Evolutionary conservation across 2,329 filamentous ascomycete species (phyloP).

Genomic region (Calycina marina): DNA sequence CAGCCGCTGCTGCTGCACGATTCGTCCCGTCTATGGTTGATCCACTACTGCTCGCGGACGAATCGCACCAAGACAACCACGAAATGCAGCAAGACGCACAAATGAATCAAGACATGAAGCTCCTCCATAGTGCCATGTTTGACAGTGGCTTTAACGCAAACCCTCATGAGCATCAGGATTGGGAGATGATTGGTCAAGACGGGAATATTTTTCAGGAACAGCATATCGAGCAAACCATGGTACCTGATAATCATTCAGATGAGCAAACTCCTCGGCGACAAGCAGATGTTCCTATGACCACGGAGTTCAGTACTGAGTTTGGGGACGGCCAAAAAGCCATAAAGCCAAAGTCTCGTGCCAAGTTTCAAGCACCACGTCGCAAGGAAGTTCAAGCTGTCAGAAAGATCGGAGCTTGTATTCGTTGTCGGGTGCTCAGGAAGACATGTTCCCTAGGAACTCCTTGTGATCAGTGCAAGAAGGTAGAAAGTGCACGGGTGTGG

Average conservation of each 20-base stretch:
- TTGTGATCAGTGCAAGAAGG: constrained; percentile 48
- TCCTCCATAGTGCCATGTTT: constrained; percentile 13
- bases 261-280: constrained; percentile 12
- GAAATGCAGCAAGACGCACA: constrained; percentile 8
- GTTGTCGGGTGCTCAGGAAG: constrained; percentile 51
- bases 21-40: constrained; percentile 23
- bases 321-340: constrained; percentile 18
- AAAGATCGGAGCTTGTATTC: constrained; percentile 49
- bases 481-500: constrained; percentile 50
- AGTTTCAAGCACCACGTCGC: constrained; percentile 41
- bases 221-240: constrained; percentile 5
- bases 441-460: constrained; percentile 50
- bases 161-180: constrained; percentile 13
- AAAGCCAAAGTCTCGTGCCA: constrained; percentile 35
- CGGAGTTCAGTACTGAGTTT: constrained; percentile 22
- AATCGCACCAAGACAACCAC: constrained; percentile 7
- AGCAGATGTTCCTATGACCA: constrained; percentile 17
- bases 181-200: constrained; percentile 17
- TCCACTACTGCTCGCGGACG: constrained; percentile 20
- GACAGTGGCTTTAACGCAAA: constrained; percentile 9
- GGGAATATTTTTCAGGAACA: constrained; percentile 12
- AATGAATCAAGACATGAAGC: constrained; percentile 13
- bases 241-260: constrained; percentile 1
- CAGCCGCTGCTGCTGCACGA: constrained; percentile 15
- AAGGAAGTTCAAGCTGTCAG: constrained; percentile 52